A percentile compares a stretch with the other conserved stretches of the same genome.
phyloP scores from a whole-genome alignment of 129 eudicot species.

The Flaveria linearis region DNA sequence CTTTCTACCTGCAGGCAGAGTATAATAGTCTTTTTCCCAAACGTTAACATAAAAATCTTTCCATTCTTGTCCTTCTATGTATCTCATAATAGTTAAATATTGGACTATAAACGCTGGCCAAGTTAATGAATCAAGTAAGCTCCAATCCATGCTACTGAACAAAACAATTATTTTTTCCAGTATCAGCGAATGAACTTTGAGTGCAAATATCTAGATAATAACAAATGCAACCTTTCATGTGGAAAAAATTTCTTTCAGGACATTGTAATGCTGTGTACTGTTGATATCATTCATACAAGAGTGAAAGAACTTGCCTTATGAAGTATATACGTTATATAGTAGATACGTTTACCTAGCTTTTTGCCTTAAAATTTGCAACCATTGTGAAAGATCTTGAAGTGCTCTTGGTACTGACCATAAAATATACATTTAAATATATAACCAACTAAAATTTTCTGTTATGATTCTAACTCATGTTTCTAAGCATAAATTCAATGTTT shows the following conservation, averaged over 20 bases:
- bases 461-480: not conserved
- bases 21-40: constrained; percentile 75
- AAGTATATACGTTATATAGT: not conserved
- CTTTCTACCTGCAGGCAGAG: constrained; percentile 70
- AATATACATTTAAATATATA: not conserved
- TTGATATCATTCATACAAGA: not conserved
- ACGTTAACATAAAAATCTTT: constrained; percentile 58
- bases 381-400: not conserved
- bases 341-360: not conserved
- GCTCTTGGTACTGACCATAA: not conserved
- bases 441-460: not conserved
- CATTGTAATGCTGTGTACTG: not conserved
- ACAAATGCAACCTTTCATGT: constrained; percentile 2
- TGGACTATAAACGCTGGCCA: constrained; percentile 83
- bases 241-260: not conserved
- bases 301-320: not conserved
- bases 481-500: constrained; percentile 4
- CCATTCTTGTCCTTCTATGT: constrained; percentile 71
- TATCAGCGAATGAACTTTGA: not conserved
- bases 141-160: constrained; percentile 85
- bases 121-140: constrained; percentile 83
- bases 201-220: not conserved
- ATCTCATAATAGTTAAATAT: constrained; percentile 71
- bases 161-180: constrained; percentile 5
- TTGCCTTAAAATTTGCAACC: not conserved